Evolutionary conservation across 441 rosid genomes (phyloP), one percentile per base, ranked within the genome.

Genomic region (Viola pubescens): DNA sequence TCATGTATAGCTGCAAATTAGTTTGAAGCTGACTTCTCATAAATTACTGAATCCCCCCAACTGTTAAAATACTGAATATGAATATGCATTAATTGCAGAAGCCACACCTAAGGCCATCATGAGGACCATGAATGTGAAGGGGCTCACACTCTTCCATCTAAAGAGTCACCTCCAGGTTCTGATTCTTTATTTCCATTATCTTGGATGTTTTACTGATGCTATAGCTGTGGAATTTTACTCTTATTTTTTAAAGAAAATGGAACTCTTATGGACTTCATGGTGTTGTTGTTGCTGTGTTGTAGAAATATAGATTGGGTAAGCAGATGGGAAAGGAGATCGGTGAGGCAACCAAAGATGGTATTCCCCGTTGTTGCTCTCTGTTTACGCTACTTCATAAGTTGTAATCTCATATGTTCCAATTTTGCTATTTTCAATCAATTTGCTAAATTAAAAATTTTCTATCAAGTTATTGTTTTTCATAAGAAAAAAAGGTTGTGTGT

Each of bases 111-210:
- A 85, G 74, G 82, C 84, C 50, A 79, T 85, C 52, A 63, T 85
- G 91, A 75, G 91, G 56, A 79, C 85, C 10, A 85, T 85, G 91
- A 81, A 81, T 47, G 88, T 82, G 56, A 85, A 82, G 63, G 91
- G 88, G 39, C 70, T 85, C 47, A 85, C 86, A 16, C 86, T 85
- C 67, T 85, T 81, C 71, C 91, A 85, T 62, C 66, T 85, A 52
- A 85, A 85, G 74, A 77, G 83, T 67, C 91, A 82, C 71, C 91
- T 85, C 52, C 91, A 85, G 91, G 91, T 85, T 66, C 41, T 4
- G 13, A 53, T 56, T 59, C 43, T 26, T 26, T 26, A 2, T 26
- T 26, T 26, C 34, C 34, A 26, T 26, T 26, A 26, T 26, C 34
- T 26, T 26, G 34, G 34, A 26, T 26, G 34, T 26, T 26, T 26